phyloP scores from a whole-genome alignment of 208 protist species.

The Tritrichomonas musculus region DNA sequence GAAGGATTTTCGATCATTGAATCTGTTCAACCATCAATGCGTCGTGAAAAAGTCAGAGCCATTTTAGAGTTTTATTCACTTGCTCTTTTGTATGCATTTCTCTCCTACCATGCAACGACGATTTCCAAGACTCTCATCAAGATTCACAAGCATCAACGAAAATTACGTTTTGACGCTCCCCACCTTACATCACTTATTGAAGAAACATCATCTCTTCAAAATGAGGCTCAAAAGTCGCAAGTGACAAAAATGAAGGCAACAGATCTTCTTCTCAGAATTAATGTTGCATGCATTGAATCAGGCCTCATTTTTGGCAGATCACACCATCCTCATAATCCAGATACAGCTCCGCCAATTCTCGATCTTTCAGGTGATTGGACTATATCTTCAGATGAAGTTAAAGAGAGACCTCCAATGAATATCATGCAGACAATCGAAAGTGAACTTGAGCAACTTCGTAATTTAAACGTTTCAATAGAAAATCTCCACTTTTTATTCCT shows the following conservation, averaged over 20 bases:
- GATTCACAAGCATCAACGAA: slow-evolving; percentile 1
- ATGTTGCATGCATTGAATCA: not conserved
- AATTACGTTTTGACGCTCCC: not conserved
- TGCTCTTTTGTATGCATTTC: not conserved
- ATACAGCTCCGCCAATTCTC: not conserved
- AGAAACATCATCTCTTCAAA: not conserved
- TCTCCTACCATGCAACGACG: not conserved
- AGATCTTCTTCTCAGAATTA: not conserved
- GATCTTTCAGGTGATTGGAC: not conserved
- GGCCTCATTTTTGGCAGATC: not conserved
- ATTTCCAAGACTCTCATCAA: not conserved
- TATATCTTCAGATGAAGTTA: not conserved
- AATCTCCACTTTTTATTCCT: not conserved
- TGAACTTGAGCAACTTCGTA: not conserved
- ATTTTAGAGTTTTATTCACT: not conserved
- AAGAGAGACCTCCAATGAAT: not conserved
- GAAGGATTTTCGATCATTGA: not conserved
- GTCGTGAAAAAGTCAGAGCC: not conserved
- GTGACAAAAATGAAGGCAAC: not conserved
- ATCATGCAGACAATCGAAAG: slow-evolving; percentile 9
- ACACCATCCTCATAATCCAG: not conserved
- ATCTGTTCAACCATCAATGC: not conserved
- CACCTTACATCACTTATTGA: not conserved
- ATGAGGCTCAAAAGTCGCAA: not conserved
- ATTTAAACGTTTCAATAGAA: not conserved